Evolutionary conservation across 2,329 filamentous ascomycete species (phyloP).

Genomic region (Curvularia hawaiiensis): DNA sequence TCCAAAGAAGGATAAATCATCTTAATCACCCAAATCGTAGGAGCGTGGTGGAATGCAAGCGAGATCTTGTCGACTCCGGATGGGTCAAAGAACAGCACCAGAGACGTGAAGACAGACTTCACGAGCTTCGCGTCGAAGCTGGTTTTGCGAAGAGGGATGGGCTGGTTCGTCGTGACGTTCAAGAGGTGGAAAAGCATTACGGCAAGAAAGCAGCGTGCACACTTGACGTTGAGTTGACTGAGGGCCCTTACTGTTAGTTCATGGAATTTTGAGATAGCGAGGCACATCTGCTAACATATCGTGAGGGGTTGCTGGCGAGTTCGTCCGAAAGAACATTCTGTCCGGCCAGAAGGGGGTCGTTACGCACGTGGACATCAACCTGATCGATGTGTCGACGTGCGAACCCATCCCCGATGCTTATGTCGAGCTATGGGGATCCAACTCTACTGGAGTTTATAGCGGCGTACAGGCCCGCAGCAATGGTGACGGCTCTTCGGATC

Average conservation of each 20-base stretch:
- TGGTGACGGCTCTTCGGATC: conserved; percentile 37
- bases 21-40: conserved; percentile 47
- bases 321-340: conserved; percentile 56
- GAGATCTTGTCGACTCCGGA: conserved; percentile 38
- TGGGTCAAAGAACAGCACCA: conserved; percentile 44
- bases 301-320: conserved; percentile 55
- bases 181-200: conserved; percentile 35
- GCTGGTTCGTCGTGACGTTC: conserved; percentile 35
- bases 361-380: conserved; percentile 59
- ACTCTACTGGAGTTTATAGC: conserved; percentile 52
- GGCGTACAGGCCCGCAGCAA: conserved; percentile 50
- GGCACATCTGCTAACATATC: conserved; percentile 13
- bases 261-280: background rate
- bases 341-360: conserved; percentile 57
- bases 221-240: conserved; percentile 40
- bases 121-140: conserved; percentile 46
- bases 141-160: conserved; percentile 40
- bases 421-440: conserved; percentile 57
- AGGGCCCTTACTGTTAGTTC: conserved; percentile 43
- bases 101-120: conserved; percentile 46
- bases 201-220: conserved; percentile 38
- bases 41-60: conserved; percentile 42
- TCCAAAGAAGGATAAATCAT: conserved; percentile 38
- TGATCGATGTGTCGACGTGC: conserved; percentile 60
- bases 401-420: conserved; percentile 56